A percentile compares a stretch with the other conserved stretches of the same genome.
These are phyloP conservation scores for Rugosomyces carneus DNA, from an alignment of 1,284 basidiomycete genomes.

Conservation along the genomic window DNA sequence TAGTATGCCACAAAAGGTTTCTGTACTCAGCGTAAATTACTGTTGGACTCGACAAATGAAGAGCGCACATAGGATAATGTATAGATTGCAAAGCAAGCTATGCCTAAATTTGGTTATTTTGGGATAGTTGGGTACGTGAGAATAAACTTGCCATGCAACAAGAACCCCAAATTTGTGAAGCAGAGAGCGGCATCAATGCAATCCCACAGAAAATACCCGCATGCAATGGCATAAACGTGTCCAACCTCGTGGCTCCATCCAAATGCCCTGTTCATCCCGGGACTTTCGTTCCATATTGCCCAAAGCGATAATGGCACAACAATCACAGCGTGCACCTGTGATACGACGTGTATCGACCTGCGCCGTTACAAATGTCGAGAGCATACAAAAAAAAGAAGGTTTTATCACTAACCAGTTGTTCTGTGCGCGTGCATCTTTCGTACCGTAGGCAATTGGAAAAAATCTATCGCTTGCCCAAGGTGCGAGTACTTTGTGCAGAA, in stretches of 20 bases:
- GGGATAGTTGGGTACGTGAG: not conserved
- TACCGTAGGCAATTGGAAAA: conserved; percentile 38
- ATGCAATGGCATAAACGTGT: conserved; percentile 44
- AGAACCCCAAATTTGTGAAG: conserved; percentile 52
- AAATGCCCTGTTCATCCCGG: conserved; percentile 41
- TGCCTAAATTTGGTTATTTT: conserved; percentile 28
- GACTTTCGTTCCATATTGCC: conserved; percentile 29
- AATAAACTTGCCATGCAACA: conserved; percentile 50
- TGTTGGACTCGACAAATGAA: not conserved
- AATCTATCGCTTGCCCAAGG: conserved; percentile 39
- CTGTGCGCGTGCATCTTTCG: conserved; percentile 33
- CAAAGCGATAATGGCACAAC: conserved; percentile 45
- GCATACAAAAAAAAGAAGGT: not conserved
- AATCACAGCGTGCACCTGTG: conserved; percentile 46
- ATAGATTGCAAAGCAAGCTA: conserved; percentile 56
- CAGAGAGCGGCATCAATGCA: conserved; percentile 48
- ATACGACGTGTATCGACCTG: conserved; percentile 27
- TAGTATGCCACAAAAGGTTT: conserved; percentile 72
- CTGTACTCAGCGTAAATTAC: conserved; percentile 29
- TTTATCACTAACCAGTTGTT: conserved; percentile 46
- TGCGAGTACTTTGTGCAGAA: conserved; percentile 44
- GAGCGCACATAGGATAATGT: conserved; percentile 43
- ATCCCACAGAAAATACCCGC: conserved; percentile 67
- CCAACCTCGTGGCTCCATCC: conserved; percentile 51
- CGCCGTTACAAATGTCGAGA: not conserved